phyloP scores from a whole-genome alignment of 192 early-diverging fungal genomes.

The Coemansia sp. region DNA sequence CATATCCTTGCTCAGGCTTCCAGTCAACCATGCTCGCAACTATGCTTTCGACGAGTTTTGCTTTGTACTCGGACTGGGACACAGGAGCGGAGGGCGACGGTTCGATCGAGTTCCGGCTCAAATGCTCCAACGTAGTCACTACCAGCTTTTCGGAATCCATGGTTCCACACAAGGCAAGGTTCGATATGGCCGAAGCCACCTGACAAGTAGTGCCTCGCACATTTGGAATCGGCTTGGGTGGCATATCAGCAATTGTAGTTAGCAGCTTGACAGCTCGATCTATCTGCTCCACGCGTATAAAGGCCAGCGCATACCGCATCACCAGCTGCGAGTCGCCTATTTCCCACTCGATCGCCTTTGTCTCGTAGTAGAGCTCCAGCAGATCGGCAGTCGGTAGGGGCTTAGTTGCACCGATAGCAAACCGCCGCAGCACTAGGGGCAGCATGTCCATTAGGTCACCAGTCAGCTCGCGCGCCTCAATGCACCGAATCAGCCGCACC shows the following conservation, averaged over 20 bases:
- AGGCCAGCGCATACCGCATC: slow-evolving; percentile 24
- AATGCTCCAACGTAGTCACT: background rate
- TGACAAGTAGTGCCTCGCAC: background rate
- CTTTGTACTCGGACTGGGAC: background rate
- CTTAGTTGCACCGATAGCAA: background rate
- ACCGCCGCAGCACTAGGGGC: slow-evolving; percentile 23
- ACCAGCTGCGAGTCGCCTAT: slow-evolving; percentile 13
- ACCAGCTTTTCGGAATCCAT: background rate
- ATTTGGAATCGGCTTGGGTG: slow-evolving; percentile 5
- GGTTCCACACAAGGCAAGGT: background rate
- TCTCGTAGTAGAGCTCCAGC: slow-evolving; percentile 16
- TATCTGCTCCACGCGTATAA: slow-evolving; percentile 6
- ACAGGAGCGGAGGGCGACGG: background rate
- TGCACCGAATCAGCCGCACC: slow-evolving; percentile 17
- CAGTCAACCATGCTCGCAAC: background rate
- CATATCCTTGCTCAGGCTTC: background rate
- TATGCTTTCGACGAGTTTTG: background rate
- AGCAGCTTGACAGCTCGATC: slow-evolving; percentile 13
- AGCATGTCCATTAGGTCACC: slow-evolving; percentile 25
- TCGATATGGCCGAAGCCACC: background rate
- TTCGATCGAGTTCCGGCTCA: slow-evolving; percentile 13
- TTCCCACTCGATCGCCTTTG: background rate
- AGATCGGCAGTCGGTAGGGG: background rate
- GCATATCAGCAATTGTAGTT: slow-evolving; percentile 23
- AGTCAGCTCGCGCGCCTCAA: slow-evolving; percentile 11